phyloP scores from a whole-genome alignment of 2,329 filamentous ascomycete species.

The Fusarium coicis region DNA sequence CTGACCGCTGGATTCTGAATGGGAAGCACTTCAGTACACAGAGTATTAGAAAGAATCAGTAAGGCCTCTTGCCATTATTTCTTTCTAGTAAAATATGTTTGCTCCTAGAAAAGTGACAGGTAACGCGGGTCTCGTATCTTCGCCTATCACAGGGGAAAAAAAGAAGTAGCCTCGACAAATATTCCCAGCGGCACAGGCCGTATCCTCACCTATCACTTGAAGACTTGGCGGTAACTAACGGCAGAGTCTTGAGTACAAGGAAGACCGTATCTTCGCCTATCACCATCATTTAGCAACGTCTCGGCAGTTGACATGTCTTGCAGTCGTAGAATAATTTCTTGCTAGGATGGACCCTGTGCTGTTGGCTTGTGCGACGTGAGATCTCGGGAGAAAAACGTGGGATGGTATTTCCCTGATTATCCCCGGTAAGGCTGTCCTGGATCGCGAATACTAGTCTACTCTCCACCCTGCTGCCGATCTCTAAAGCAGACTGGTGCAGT shows the following conservation, averaged over 20 bases:
- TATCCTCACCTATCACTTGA: background rate
- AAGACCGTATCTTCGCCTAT: background rate
- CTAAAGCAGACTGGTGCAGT: background rate
- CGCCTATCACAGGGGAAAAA: background rate
- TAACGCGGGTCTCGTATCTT: background rate
- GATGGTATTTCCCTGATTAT: background rate
- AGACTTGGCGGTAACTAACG: too few species aligned
- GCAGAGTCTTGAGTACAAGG: too few species aligned
- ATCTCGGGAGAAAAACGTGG: background rate
- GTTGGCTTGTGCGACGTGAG: background rate
- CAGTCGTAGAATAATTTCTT: background rate
- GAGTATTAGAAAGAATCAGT: too few species aligned
- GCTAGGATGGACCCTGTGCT: background rate
- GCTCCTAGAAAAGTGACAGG: background rate
- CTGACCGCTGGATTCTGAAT: background rate
- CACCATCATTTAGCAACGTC: background rate
- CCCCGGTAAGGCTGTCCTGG: background rate
- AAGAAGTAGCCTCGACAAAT: background rate
- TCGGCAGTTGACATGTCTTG: background rate
- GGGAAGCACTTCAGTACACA: background rate
- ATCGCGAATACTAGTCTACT: too few species aligned
- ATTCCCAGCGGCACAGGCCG: background rate
- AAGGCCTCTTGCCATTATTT: accelerated
- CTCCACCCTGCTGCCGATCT: background rate
- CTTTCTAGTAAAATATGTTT: too few species aligned